phyloP scores from a whole-genome alignment of 345 rosid genomes.

The Rhizophora mangle region DNA sequence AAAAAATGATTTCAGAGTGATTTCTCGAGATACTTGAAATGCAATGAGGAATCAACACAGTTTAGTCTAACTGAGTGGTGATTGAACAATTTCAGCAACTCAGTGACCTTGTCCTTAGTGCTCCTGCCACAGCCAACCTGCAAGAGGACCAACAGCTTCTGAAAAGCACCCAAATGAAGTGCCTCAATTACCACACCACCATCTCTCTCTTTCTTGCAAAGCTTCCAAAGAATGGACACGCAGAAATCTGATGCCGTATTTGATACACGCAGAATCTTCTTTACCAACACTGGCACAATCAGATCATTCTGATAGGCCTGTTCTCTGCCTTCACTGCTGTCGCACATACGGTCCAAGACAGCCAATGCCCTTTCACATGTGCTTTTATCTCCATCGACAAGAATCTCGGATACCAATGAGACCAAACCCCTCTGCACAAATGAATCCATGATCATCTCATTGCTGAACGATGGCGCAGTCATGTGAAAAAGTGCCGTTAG shows the following conservation, averaged over 20 bases:
- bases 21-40: constrained; percentile 29
- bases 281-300: constrained; percentile 28
- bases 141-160: constrained; percentile 31
- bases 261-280: constrained; percentile 33
- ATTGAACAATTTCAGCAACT: constrained; percentile 35
- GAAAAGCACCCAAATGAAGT: constrained; percentile 29
- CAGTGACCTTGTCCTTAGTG: constrained; percentile 28
- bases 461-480: constrained; percentile 4
- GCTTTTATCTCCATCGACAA: constrained; percentile 32
- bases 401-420: constrained; percentile 24
- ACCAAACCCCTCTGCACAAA: constrained; percentile 26
- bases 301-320: constrained; percentile 24
- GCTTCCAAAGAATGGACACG: constrained; percentile 38
- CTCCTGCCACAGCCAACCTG: constrained; percentile 30
- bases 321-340: constrained; percentile 28
- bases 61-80: constrained; percentile 16
- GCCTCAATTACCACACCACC: constrained; percentile 24
- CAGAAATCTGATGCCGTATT: constrained; percentile 21
- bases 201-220: constrained; percentile 17
- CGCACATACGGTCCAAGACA: constrained; percentile 29
- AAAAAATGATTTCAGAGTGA: not conserved
- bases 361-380: constrained; percentile 36
- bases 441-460: constrained; percentile 6
- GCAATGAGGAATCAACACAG: constrained; percentile 31
- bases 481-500: constrained; percentile 25